phyloP scores from a whole-genome alignment of 371 early-diverging fungal species.

The Apophysomyces variabilis region DNA sequence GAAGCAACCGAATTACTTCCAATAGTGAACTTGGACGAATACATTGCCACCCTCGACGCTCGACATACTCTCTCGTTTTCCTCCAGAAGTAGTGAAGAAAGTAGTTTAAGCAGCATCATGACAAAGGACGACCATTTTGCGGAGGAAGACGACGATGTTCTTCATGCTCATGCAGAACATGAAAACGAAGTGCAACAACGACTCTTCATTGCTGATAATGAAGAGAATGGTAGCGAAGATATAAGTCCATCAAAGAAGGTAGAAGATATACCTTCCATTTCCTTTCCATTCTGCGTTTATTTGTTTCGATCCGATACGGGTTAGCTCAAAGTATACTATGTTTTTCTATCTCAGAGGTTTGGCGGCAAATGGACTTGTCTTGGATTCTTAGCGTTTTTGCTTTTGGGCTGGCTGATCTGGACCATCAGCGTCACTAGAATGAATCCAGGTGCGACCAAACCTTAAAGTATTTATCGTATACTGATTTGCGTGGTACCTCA shows the following conservation, averaged over 20 bases:
- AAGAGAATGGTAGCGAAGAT: conserved; percentile 12
- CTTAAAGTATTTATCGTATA: not conserved
- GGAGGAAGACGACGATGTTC: conserved; percentile 25
- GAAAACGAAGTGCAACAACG: conserved; percentile 21
- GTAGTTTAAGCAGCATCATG: conserved; percentile 27
- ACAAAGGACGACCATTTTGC: conserved; percentile 18
- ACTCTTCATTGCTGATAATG: conserved; percentile 20
- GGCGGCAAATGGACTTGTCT: conserved; percentile 23
- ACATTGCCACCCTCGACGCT: conserved; percentile 35
- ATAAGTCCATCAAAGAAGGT: not conserved
- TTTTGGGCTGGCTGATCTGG: conserved; percentile 28
- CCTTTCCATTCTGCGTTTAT: not conserved
- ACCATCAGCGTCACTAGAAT: conserved; percentile 16
- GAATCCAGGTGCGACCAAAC: conserved; percentile 19
- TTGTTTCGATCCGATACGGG: not conserved
- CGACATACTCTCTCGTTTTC: conserved; percentile 24
- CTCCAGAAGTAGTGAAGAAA: conserved; percentile 21
- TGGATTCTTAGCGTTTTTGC: conserved; percentile 18
- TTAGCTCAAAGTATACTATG: too few relatives aligned
- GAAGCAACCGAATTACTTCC: conserved; percentile 45
- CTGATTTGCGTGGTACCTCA: too few relatives aligned
- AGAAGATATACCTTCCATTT: not conserved
- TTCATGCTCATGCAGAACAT: conserved; percentile 11
- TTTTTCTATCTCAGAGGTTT: not conserved
- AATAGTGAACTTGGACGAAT: conserved; percentile 33